Base-by-base conservation (phyloP, 768 basidiomycete species). In the Daedaleopsis sinensis region DNA sequence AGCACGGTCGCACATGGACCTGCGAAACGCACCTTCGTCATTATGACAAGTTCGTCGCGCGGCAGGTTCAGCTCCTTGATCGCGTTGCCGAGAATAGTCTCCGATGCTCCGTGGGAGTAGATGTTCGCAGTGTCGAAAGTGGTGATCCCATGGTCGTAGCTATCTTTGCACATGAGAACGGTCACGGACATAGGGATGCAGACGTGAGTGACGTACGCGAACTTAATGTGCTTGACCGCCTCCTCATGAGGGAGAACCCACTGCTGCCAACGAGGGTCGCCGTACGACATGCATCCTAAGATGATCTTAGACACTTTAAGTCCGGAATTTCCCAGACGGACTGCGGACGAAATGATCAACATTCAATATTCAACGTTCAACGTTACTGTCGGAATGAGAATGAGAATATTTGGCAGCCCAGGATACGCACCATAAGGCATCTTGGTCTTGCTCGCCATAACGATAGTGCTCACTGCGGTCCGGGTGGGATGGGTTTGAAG, bases 31-130 rank as follows among this genome's bases (percentile, higher is more conserved):
- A 78, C 75, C 72, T 85, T 85, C 56, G 80, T 81, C 64, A 83
- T 71, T 52, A 82, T 73, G 32, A 82, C 79, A 32, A 80, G 67
- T 55, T 79, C 73, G 27, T 80, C 76, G 19, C 83, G 71, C 0
- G 80, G 80, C 27, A 79, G 71, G 23, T 75, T 58, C 49, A 76
- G 70, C 65, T 75, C 58, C 67, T 79, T 80, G 67, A 84, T 74
- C 1, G 77, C 80, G 23, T 80, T 78, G 5, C 82, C 81, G 23
- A 82, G 71, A 63, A 82, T 72, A 43, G 71, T 57, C 66, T 83
- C 82, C 4, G 76, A 78, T 3, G 70, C 60, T 13, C 79, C 79
- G 50, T 75, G 73, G 18, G 74, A 75, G 68, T 80, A 81, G 38
- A 68, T 69, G 49, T 72, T 65, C 7, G 71, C 76, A 47, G 72